Base-by-base conservation (phyloP, 129 eudicot species). In the Scalesia atractyloides region DNA sequence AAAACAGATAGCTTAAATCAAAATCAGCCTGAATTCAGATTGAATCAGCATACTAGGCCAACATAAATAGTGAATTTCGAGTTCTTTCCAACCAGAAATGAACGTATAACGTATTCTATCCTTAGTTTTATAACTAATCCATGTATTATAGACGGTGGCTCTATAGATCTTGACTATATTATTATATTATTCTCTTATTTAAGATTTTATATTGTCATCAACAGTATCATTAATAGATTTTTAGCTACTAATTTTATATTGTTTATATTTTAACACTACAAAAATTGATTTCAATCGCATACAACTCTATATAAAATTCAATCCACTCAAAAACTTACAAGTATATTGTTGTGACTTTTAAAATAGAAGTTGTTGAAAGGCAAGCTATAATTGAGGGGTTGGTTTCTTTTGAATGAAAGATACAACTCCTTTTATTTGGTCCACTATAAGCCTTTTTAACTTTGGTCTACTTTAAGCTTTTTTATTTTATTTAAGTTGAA, bases 331-430 rank as follows among this genome's bases (percentile, higher is more conserved):
- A 72, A 56, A 72, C 24, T 48, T 68, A 24, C 16, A 11, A 22
- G 9, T 48, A 11, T 30, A 30, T 30, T 24, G 26, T 44, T 72
- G 59, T 72, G 59, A 43, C 18, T 59, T 58, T 26, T 24, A 16
- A 51, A 66, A 26, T 9, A 8, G 4, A 33, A 18, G 15, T 8
- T 16, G 60, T 18, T 61, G 37, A 48, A 60, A 61, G 30, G 56
- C 3, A 47, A 62, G 20, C 61, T 47, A 73, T 47, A 18, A 26
- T 41, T 26, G 52, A 26, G 68, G 79, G 74, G 80, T 76, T 57
- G 74, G 22, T 13, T 76, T 66, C 17, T 66, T 61, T 66, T 73
- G 39, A 56, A 75, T 46, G 26, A 13, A 61, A 26, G 9, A 61
- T 61, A 33, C 8, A 61, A 73, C 34, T 16, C 60, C 4, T 48